Base-by-base conservation (phyloP, 345 rosid genomes). In the Mangifera indica region DNA sequence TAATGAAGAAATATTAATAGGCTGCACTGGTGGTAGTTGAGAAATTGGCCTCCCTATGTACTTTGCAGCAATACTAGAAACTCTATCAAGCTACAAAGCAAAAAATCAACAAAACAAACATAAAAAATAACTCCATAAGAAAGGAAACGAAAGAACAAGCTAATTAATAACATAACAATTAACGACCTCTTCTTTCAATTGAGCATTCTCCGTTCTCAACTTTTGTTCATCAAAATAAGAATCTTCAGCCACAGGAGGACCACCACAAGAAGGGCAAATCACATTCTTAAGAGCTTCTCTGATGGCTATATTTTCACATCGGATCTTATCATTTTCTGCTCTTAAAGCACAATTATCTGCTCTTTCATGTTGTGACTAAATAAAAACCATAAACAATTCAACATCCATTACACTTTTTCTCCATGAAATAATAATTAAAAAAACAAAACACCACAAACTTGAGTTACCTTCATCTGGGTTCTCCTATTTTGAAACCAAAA, bases 401-500 rank as follows among this genome's bases (percentile, higher is more conserved):
- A 20, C 53, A 3, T 49, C 15, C 51, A 49, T 49, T 17, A 42
- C 26, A 29, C 14, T 40, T 67, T 60, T 8, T 60, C 10, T 59
- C 61, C 77, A 74, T 61, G 66, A 46, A 64, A 63, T 18, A 66
- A 49, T 14, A n/a, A n/a, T n/a, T n/a, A 12, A 54, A 53, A 51
- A 66, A 7, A 29, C 3, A 29, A 3, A 29, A 7, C 17, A 54
- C 40, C 17, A 70, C 25, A 51, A 37, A 49, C 22, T 59, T 10
- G 29, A 17, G 26, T 64, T 51, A 92, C 99, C 96, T 95, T 95
- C 90, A 92, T 93, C 81, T 95, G 98, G 72, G 99, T 95, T 78
- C 99, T 85, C 74, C 98, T 78, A 83, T 95, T 95, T 61, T 95
- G 99, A 72, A 92, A 95, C 99, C 99, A 95, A 77, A 95, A 95